These are phyloP conservation scores for Blastobotrys muscicola DNA, from an alignment of 805 yeast species.

Conservation along the genomic window DNA sequence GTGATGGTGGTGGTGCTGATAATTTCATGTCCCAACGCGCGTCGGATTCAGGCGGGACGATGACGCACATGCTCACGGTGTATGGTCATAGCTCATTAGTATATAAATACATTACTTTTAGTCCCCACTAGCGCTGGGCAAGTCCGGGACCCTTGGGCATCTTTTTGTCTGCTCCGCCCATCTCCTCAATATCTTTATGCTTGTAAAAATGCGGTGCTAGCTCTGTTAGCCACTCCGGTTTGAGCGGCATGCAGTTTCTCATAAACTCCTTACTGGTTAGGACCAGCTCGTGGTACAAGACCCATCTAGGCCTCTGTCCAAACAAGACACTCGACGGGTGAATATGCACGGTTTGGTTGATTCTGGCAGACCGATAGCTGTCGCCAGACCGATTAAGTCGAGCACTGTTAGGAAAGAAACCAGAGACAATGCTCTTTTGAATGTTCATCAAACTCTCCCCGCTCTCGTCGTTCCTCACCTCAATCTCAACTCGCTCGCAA, in stretches of 20 bases:
- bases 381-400: conserved; percentile 55
- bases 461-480: conserved; percentile 35
- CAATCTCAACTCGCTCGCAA: conserved; percentile 39
- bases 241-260: conserved; percentile 79
- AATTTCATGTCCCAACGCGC: no score
- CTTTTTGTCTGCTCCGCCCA: conserved; percentile 15
- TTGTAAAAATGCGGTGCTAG: conserved; percentile 33
- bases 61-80: no score
- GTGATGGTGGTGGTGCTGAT: no score
- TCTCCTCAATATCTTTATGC: conserved; percentile 23
- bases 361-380: conserved; percentile 57
- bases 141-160: conserved; percentile 11
- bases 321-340: conserved; percentile 81
- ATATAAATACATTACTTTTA: neutral
- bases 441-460: conserved; percentile 56
- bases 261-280: conserved; percentile 83
- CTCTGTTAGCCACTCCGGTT: conserved; percentile 70
- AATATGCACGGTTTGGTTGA: conserved; percentile 57
- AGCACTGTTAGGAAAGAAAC: conserved; percentile 39
- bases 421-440: conserved; percentile 44
- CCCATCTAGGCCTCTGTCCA: conserved; percentile 59
- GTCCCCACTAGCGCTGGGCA: neutral
- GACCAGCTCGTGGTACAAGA: conserved; percentile 71
- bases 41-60: no score
- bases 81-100: no score